phyloP scores from a whole-genome alignment of 2,329 filamentous ascomycete species.

The Blastomyces silverae region DNA sequence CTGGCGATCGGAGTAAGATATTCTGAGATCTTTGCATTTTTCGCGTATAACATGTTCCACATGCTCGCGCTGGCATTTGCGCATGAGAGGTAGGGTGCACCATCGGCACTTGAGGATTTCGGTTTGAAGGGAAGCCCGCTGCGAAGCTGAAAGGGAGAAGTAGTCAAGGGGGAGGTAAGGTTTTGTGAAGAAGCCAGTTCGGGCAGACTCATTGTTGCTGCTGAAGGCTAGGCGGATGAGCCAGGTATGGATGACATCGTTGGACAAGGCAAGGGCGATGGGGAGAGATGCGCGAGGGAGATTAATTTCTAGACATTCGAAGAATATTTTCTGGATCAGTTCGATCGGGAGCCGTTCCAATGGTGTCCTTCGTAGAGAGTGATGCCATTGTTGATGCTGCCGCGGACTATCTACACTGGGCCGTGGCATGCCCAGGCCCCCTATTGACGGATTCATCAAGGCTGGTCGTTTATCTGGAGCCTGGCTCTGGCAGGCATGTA shows the following conservation, averaged over 20 bases:
- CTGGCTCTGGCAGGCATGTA: not conserved
- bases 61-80: slow-evolving; percentile 37
- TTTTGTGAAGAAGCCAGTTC: slow-evolving; percentile 31
- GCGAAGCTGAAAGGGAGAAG: slow-evolving; percentile 26
- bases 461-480: not conserved
- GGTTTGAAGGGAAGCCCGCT: slow-evolving; percentile 33
- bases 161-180: slow-evolving; percentile 38
- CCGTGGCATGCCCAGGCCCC: no score
- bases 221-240: slow-evolving; percentile 41
- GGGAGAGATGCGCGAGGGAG: slow-evolving; percentile 40
- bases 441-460: slow-evolving; percentile 1
- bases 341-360: slow-evolving; percentile 21
- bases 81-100: slow-evolving; percentile 37
- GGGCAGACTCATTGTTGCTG: slow-evolving; percentile 31
- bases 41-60: slow-evolving; percentile 31
- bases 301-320: slow-evolving; percentile 44
- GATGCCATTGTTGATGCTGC: slow-evolving; percentile 7
- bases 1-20: slow-evolving; percentile 25
- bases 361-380: slow-evolving; percentile 15
- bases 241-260: slow-evolving; percentile 38
- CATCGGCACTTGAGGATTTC: slow-evolving; percentile 36
- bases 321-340: slow-evolving; percentile 45
- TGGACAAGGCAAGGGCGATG: slow-evolving; percentile 38
- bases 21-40: slow-evolving; percentile 28
- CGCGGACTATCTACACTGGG: not conserved